Base-by-base conservation (phyloP, 352 stramenopile species). In the Pythium aristosporum region DNA sequence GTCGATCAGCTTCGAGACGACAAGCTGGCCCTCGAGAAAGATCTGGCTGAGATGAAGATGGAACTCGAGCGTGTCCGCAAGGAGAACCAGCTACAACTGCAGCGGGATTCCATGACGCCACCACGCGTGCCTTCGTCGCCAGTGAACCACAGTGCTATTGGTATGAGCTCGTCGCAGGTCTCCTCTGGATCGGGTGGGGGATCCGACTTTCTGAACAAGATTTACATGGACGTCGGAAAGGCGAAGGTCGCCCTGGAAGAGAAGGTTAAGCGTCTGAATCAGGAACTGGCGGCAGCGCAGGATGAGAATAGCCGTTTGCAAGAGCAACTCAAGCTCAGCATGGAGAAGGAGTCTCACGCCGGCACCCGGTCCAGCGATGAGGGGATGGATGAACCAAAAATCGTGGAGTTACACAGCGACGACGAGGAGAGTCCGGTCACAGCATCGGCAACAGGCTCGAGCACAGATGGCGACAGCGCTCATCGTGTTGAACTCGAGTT, bases 141-240 rank as follows among this genome's bases (percentile, higher is more conserved):
- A 13, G 47, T 48, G 23, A 21, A 44, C 5, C 7, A 44, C 16
- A 55, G 13, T 7, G 39, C 42, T 15, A 25, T 30, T 20, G 60
- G 42, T 0, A 50, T 67, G 50, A 61, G 46, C 37, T 57, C 47
- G 47, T 68, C 62, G 1, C 53, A 48, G 25, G 41, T 55, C 10
- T 60, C 61, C 2, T 37, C 39, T 16, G 28, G 34, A 23, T 62
- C 57, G 3, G 50, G 30, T 6, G 49, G 65, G 23, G 43, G 67
- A 41, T 34, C 72, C 61, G 80, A 78, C 7, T 92, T 89, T 54
- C 71, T 92, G 47, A 85, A 90, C 65, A 88, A 89, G 70, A 92
- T 90, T 48, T 92, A 91, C 67, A 71, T 80, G 58, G 81, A 92
- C 43, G 79, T 92, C 0, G 83, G 83, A 16, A 92, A 92, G 59